Evolutionary conservation across 2,329 filamentous ascomycete species (phyloP).

Genomic region (Emergomyces africanus): DNA sequence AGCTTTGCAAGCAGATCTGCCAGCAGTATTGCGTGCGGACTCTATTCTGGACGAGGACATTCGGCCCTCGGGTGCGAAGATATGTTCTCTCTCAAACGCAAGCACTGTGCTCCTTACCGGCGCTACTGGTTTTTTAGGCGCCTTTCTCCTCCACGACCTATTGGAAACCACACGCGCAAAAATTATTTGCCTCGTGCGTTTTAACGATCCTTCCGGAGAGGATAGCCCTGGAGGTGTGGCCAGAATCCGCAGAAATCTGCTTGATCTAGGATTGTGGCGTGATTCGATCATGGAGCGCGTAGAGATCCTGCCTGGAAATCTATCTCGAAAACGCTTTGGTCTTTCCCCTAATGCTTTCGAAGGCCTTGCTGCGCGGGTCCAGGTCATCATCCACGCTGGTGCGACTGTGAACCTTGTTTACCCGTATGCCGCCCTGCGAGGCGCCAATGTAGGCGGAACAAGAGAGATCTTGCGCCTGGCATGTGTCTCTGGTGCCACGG

Average conservation of each 20-base stretch:
- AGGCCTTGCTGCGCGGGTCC: constrained; percentile 49
- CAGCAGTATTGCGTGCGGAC: constrained; percentile 55
- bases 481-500: constrained; percentile 51
- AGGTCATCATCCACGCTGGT: constrained; percentile 66
- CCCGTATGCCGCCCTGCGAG: constrained; percentile 62
- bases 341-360: constrained; percentile 53
- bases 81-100: constrained; percentile 50
- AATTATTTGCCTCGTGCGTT: constrained; percentile 62
- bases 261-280: constrained; percentile 67
- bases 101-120: constrained; percentile 60
- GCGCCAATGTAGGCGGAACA: constrained; percentile 68
- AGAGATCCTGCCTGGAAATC: constrained; percentile 60
- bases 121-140: constrained; percentile 63
- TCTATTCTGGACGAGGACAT: constrained; percentile 59
- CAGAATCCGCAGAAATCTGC: constrained; percentile 58
- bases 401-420: constrained; percentile 73
- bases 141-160: constrained; percentile 58
- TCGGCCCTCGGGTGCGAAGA: constrained; percentile 39
- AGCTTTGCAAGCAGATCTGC: constrained; percentile 62
- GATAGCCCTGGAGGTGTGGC: constrained; percentile 56
- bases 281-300: constrained; percentile 67
- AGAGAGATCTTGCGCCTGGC: constrained; percentile 61
- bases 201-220: constrained; percentile 52
- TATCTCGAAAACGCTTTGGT: constrained; percentile 56
- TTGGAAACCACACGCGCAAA: constrained; percentile 55